Percentiles rank a stretch among this genome's conserved stretches.
Conservation (phyloP, 176 grass and related monocot genomes). For the Guadua angustifolia region DNA sequence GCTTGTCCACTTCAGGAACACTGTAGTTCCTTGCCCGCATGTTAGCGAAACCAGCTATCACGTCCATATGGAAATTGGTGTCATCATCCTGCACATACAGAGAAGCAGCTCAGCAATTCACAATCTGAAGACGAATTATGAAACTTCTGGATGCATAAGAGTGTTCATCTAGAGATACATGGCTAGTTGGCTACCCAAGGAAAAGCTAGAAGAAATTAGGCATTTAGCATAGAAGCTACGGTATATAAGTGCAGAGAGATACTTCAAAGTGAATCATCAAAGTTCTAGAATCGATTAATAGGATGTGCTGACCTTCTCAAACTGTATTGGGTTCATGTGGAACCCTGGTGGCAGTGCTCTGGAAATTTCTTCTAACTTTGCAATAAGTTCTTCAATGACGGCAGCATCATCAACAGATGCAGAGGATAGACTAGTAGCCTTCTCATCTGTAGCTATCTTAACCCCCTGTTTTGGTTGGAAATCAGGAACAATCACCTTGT, state of each 20-base stretch:
- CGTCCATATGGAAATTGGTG: slow-evolving; percentile 93
- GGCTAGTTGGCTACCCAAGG: background rate
- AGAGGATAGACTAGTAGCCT: slow-evolving; percentile 66
- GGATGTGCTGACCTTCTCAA: slow-evolving; percentile 78
- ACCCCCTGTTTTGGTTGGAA: slow-evolving; percentile 79
- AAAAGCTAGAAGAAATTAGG: slow-evolving; percentile 4
- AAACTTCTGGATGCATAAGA: background rate
- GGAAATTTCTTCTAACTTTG: slow-evolving; percentile 63
- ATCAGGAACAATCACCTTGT: slow-evolving; percentile 70
- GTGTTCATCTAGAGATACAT: slow-evolving; percentile 7
- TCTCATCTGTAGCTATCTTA: slow-evolving; percentile 86
- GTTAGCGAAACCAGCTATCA: slow-evolving; percentile 89
- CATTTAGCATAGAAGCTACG: background rate
- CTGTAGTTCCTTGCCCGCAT: slow-evolving; percentile 92
- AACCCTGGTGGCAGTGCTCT: slow-evolving; percentile 71
- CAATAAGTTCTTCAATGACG: slow-evolving; percentile 71
- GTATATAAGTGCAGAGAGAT: background rate
- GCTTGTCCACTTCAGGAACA: slow-evolving; percentile 86
- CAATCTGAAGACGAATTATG: background rate
- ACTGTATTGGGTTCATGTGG: slow-evolving; percentile 85
- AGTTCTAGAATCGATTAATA: background rate
- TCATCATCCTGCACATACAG: slow-evolving; percentile 76
- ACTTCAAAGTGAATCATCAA: background rate
- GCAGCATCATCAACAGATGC: slow-evolving; percentile 83
- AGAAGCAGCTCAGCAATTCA: background rate